A percentile compares a stretch with the other conserved stretches of the same genome.
phyloP scores from a whole-genome alignment of 2,329 filamentous ascomycete species.

The Verticillium albo-atrum region DNA sequence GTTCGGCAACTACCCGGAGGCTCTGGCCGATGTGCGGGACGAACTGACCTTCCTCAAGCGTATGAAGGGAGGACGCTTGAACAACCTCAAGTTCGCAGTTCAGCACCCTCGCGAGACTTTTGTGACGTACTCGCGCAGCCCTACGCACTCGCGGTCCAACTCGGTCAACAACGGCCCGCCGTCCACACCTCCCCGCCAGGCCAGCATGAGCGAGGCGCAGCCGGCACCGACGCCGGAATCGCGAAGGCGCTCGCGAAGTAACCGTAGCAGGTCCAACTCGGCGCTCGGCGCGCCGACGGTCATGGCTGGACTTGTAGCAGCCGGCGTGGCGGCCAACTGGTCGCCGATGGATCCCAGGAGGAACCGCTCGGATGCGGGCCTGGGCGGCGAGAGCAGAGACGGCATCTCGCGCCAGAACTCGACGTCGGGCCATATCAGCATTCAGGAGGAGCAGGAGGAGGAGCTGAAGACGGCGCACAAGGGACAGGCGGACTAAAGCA shows the following conservation, averaged over 20 bases:
- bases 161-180: conserved; percentile 50
- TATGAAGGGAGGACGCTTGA: conserved; percentile 76
- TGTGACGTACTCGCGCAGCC: conserved; percentile 56
- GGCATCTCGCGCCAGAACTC: conserved; percentile 2
- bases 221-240: conserved; percentile 53
- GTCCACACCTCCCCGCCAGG: conserved; percentile 57
- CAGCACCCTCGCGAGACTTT: conserved; percentile 70
- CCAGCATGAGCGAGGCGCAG: conserved; percentile 43
- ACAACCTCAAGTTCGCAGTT: conserved; percentile 75
- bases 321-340: conserved; percentile 72
- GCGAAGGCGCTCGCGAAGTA: conserved; percentile 63
- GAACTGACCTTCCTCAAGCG: conserved; percentile 77
- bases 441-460: neutral
- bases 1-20: conserved; percentile 65
- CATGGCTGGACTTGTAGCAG: conserved; percentile 80
- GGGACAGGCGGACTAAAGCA: neutral
- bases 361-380: conserved; percentile 1
- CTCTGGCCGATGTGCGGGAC: conserved; percentile 70
- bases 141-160: conserved; percentile 60
- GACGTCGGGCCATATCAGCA: neutral
- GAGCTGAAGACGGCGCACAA: neutral
- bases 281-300: conserved; percentile 71
- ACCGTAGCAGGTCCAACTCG: conserved; percentile 61
- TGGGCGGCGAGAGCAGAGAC: conserved; percentile 7
- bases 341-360: conserved; percentile 58